phyloP scores from a whole-genome alignment of 73 alveolate genomes.

The Paramecium bursaria region DNA sequence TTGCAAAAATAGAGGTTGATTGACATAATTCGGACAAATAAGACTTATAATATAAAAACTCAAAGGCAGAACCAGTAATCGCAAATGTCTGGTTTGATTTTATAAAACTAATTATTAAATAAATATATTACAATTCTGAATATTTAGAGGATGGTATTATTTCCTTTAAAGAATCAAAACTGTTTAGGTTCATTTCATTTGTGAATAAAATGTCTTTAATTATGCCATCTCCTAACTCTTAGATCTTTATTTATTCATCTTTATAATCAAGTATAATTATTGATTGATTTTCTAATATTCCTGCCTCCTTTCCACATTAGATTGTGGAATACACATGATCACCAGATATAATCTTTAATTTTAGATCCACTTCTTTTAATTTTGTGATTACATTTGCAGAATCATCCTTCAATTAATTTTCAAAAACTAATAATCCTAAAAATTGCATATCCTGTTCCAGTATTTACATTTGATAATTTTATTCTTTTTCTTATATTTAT shows the following conservation, averaged over 20 bases:
- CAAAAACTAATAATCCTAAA: slow-evolving; percentile 55
- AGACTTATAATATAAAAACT: background rate
- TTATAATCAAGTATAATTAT: slow-evolving; percentile 36
- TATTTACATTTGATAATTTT: background rate
- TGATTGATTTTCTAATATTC: background rate
- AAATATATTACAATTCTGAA: too few species aligned
- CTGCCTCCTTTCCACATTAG: slow-evolving; percentile 34
- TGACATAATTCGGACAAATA: background rate
- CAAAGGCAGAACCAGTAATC: slow-evolving; percentile 11
- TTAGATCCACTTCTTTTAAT: slow-evolving; percentile 23
- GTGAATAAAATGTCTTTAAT: too few species aligned
- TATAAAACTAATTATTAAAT: too few species aligned
- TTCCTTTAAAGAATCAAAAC: too few species aligned
- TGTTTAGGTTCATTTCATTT: too few species aligned
- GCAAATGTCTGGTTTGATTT: background rate
- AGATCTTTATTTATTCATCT: background rate
- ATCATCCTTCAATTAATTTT: slow-evolving; percentile 37
- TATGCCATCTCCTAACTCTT: background rate
- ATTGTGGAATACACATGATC: slow-evolving; percentile 21
- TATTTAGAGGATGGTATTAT: too few species aligned
- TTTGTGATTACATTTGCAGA: background rate
- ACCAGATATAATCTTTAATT: slow-evolving; percentile 44
- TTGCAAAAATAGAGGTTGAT: slow-evolving; percentile 2
- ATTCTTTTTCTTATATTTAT: too few species aligned
- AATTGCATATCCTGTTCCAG: slow-evolving; percentile 12